These are phyloP conservation scores for Microbotryum scabiosae DNA, from an alignment of 1,284 basidiomycete species.

Conservation along the genomic window DNA sequence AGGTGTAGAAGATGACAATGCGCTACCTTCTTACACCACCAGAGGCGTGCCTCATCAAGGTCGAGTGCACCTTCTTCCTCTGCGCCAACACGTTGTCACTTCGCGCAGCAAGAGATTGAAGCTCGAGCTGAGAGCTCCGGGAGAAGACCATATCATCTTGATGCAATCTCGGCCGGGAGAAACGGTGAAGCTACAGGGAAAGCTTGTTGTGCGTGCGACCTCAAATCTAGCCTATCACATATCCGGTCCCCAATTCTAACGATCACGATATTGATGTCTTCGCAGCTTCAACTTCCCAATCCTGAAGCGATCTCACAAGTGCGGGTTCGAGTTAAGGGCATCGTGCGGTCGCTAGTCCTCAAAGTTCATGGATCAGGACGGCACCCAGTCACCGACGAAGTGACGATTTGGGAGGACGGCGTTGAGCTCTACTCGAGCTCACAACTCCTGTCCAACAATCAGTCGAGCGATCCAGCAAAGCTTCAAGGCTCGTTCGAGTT, in stretches of 20 bases:
- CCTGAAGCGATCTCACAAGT: conserved; percentile 22
- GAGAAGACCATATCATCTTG: conserved; percentile 19
- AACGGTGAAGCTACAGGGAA: background rate
- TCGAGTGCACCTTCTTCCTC: background rate
- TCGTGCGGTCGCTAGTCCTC: conserved; percentile 24
- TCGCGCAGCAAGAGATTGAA: conserved; percentile 10
- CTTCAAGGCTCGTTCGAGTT: conserved; percentile 23
- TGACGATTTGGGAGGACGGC: conserved; percentile 10
- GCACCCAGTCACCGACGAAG: conserved; percentile 21
- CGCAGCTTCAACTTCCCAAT: background rate
- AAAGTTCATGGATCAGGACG: conserved; percentile 22
- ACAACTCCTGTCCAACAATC: conserved; percentile 7
- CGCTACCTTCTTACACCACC: conserved; percentile 1
- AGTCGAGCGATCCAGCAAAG: conserved; percentile 12
- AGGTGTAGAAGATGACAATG: background rate
- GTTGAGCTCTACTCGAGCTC: conserved; percentile 10
- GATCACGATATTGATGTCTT: background rate
- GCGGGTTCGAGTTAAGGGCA: conserved; percentile 22
- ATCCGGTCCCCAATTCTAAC: background rate
- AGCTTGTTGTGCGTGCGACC: background rate
- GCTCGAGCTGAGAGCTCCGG: conserved; percentile 14
- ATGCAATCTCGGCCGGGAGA: conserved; percentile 13
- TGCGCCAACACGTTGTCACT: conserved; percentile 6
- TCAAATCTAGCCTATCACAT: too few relatives aligned
- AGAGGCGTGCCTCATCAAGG: background rate